Conservation (phyloP, 257 asterid species). For the Solanum peruvianum region DNA sequence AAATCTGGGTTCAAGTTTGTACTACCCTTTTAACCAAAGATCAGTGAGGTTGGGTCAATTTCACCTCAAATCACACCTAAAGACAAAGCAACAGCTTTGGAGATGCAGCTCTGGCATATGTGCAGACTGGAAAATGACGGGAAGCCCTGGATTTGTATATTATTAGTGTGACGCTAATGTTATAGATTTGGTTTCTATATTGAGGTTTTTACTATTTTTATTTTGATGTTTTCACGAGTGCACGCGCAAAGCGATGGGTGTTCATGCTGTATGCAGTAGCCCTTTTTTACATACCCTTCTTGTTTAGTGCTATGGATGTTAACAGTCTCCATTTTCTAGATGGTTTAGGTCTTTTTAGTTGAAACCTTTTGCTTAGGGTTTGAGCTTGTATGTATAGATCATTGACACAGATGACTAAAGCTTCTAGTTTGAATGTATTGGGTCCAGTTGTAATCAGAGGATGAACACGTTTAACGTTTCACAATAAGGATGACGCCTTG, state of each 20-base stretch:
- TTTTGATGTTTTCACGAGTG: not conserved
- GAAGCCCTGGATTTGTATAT: not conserved
- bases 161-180: not conserved
- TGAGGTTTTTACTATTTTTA: not conserved
- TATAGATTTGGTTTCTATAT: not conserved
- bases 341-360: not conserved
- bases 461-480: not conserved
- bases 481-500: not conserved
- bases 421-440: not conserved
- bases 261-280: not conserved
- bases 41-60: not conserved
- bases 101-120: not conserved
- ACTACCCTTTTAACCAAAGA: not conserved
- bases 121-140: not conserved
- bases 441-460: not conserved
- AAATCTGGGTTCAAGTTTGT: not conserved
- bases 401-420: not conserved
- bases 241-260: not conserved
- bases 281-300: not conserved
- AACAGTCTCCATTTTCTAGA: not conserved
- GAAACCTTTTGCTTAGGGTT: not conserved
- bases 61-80: not conserved
- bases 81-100: not conserved
- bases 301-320: not conserved
- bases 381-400: not conserved